These are phyloP conservation scores for Scedosporium apiospermum DNA, from an alignment of 2,329 filamentous ascomycete species.

Conservation along the genomic window DNA sequence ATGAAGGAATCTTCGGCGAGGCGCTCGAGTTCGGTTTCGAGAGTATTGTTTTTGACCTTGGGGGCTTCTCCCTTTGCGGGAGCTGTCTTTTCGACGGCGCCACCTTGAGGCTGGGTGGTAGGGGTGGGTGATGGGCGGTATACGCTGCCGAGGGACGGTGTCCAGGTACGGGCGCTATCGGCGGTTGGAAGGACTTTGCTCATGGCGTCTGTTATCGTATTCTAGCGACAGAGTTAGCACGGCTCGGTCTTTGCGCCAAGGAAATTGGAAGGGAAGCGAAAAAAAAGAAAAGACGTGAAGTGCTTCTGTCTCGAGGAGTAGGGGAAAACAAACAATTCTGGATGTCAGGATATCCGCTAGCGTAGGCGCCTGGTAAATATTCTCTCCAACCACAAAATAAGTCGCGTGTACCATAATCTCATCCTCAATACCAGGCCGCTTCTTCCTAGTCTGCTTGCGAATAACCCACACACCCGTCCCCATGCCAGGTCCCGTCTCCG, in stretches of 20 bases:
- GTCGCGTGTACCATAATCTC: conserved; percentile 49
- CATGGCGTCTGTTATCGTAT: conserved; percentile 45
- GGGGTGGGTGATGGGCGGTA: conserved; percentile 31
- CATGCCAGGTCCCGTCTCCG: conserved; percentile 53
- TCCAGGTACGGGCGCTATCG: conserved; percentile 43
- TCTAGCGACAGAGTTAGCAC: conserved; percentile 21
- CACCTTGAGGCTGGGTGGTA: conserved; percentile 24
- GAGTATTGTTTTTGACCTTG: conserved; percentile 19
- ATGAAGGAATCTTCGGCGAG: conserved; percentile 49
- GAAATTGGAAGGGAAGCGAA: background rate
- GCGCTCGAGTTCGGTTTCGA: conserved; percentile 31
- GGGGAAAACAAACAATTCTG: conserved; percentile 36
- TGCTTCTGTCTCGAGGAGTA: background rate
- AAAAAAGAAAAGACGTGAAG: background rate
- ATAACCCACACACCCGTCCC: conserved; percentile 63
- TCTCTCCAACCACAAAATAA: conserved; percentile 57
- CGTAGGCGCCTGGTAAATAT: conserved; percentile 57
- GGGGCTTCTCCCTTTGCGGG: conserved; percentile 8
- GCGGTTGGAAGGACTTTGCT: conserved; percentile 42
- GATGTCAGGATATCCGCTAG: conserved; percentile 50
- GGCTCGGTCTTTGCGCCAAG: background rate
- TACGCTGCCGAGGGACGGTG: conserved; percentile 41
- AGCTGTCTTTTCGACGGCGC: conserved; percentile 11
- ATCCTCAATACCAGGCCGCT: conserved; percentile 44
- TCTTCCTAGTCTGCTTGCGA: conserved; percentile 55